Evolutionary conservation across 164 flowering plant species (phyloP), one percentile per base, ranked within the genome.

Genomic region (Buxus sempervirens): DNA sequence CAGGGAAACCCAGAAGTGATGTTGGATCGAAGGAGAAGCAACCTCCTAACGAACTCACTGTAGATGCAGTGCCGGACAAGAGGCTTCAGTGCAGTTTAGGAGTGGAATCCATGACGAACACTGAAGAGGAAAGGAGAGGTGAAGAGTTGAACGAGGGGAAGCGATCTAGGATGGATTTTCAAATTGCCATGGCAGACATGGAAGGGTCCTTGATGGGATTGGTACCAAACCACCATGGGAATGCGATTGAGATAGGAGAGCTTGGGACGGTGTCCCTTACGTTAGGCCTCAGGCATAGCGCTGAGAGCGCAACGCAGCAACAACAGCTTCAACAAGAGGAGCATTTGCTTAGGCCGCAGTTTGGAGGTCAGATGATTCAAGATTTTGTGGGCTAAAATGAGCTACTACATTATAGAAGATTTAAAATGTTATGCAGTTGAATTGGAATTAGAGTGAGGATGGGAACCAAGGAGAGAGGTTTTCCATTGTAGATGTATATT

Each of bases 231-330:
- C 85, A 82, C 73, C 86, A 82, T 20, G 79, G 73, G 24, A 63
- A 67, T 38, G 81, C 82, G 38, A 59, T 83, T 0, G 88, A 81
- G 54, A 64, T 74, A 14, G 80, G 83, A 14, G 88, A 91, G 9
- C 69, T 79, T 15, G 94, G 96, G 45, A 70, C 93, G 0, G 93
- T 89, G 27, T 86, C 95, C 1, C 86, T 93, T 1, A 90, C 96
- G 0, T 70, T 93, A 64, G 96, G 96, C 0, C 90, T 93, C 6
- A 78, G 87, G 76, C 91, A 89, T 58, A 82, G 83, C 28, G 77
- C 77, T 0, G 97, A 83, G 45, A 74, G 59, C 27, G 66, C 64
- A 19, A 80, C 72, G 3, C 78, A 70, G 24, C 76, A 73, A 19
- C 86, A 78, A 28, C 71, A 58, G 28, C 81, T 73, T 42, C 81